Evolutionary conservation across 2,329 filamentous ascomycete genomes (phyloP).

Genomic region (Phaeophleospora eucalypticola): DNA sequence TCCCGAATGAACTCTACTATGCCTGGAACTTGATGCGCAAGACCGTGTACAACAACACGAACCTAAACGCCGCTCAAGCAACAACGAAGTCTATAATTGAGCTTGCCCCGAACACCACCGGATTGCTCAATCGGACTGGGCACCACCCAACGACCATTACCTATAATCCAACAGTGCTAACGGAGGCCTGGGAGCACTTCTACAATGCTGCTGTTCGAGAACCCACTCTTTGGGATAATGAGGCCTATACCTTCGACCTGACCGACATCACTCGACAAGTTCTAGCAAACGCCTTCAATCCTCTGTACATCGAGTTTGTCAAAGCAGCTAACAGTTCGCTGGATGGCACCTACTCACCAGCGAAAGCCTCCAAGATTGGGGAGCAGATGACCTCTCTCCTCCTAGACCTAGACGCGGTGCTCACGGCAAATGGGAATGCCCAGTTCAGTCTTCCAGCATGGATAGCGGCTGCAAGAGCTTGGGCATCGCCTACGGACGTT

Average conservation of each 20-base stretch:
- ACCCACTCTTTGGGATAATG: slow-evolving; percentile 38
- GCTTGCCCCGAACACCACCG: slow-evolving; percentile 41
- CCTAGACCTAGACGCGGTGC: slow-evolving; percentile 39
- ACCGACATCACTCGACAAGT: slow-evolving; percentile 50
- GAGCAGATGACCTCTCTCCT: slow-evolving; percentile 35
- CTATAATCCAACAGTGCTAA: slow-evolving; percentile 40
- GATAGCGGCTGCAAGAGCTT: slow-evolving; percentile 35
- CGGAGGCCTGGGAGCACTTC: slow-evolving; percentile 40
- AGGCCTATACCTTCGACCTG: slow-evolving; percentile 45
- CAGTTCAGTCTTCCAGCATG: slow-evolving; percentile 44
- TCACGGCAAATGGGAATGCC: slow-evolving; percentile 35
- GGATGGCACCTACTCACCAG: slow-evolving; percentile 15
- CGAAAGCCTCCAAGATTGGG: slow-evolving; percentile 26
- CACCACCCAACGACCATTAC: slow-evolving; percentile 41
- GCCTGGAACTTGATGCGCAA: slow-evolving; percentile 47
- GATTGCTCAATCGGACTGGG: slow-evolving; percentile 39
- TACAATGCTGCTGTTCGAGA: slow-evolving; percentile 35
- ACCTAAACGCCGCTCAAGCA: slow-evolving; percentile 37
- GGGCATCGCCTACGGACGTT: not conserved
- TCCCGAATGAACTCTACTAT: slow-evolving; percentile 33
- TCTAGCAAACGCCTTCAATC: slow-evolving; percentile 45
- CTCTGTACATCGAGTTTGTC: slow-evolving; percentile 38
- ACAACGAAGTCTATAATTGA: slow-evolving; percentile 48
- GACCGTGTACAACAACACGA: slow-evolving; percentile 49
- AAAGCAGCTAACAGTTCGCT: slow-evolving; percentile 30